Evolutionary conservation across 129 eudicot species (phyloP), one percentile per base, ranked within the genome.

Genomic region (Arctium minus): DNA sequence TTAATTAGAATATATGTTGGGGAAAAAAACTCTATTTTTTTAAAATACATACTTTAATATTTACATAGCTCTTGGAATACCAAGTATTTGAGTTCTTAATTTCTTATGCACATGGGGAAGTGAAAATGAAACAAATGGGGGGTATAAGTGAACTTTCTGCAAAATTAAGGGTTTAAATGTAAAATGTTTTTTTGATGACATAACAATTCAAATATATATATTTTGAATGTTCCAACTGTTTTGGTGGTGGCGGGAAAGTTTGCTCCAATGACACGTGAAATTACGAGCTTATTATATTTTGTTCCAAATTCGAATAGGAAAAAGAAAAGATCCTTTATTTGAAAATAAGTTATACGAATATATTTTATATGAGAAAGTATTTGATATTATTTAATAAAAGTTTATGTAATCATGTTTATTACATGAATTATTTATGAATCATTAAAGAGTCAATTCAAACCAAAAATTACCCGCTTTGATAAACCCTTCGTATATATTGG

Each of bases 171-270:
- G 80, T 31, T 2, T 38, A 42, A 30, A 5, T 4, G 10, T 60
- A 77, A 29, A 17, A 56, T 15, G 35, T 8, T 4, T 44, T 27
- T 22, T 40, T 27, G 40, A n/a, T 27, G 36, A 75, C 35, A 31
- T 75, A 40, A 30, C 11, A 60, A 29, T 42, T 13, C 13, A 4
- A 22, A 76, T 15, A 50, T 10, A 50, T 7, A 3, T 33, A 13
- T 53, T 76, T 50, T 31, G 38, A 32, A 48, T 46, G 3, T 11
- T 5, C 69, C 39, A 44, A 46, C 8, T 9, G 5, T 10, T 76
- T 69, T 69, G 73, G 73, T 69, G 38, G 13, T 69, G 73, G 73
- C 73, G 73, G 73, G 73, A 69, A 32, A 69, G 38, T 9, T 69
- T 29, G 73, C 17, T 30, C 73, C 17, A 69, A 29, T 65, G 72